These are phyloP conservation scores for Amniculicola lignicola DNA, from an alignment of 495 filamentous ascomycete genomes.

Conservation along the genomic window DNA sequence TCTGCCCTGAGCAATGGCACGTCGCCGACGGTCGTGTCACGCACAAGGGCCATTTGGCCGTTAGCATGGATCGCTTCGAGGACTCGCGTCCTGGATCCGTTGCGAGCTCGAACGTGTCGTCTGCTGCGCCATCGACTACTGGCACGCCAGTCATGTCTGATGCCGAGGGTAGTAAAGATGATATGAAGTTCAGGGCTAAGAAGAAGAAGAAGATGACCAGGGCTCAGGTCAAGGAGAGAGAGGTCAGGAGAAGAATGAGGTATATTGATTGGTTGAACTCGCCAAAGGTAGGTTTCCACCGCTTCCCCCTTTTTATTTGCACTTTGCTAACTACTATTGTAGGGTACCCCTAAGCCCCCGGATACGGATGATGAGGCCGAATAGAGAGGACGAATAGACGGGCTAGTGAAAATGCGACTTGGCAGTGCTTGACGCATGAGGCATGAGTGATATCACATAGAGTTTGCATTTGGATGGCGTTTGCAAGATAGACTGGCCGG, in stretches of 20 bases:
- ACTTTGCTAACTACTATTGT: conserved; percentile 45
- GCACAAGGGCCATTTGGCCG: conserved; percentile 70
- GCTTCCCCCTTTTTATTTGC: background rate
- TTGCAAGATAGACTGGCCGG: no score
- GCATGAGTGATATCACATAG: background rate
- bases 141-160: conserved; percentile 78
- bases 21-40: conserved; percentile 82
- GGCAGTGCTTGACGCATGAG: background rate
- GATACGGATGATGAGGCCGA: conserved; percentile 46
- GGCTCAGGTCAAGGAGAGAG: conserved; percentile 89
- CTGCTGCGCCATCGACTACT: conserved; percentile 55
- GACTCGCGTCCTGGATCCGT: conserved; percentile 64
- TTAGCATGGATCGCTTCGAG: conserved; percentile 80
- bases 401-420: no score
- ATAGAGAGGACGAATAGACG: no score
- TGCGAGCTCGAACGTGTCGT: conserved; percentile 49
- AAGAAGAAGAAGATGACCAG: conserved; percentile 99
- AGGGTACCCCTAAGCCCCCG: conserved; percentile 45
- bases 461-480: conserved; percentile 11
- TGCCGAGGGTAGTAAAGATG: conserved; percentile 66
- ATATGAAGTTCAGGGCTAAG: conserved; percentile 90
- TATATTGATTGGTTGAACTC: conserved; percentile 92
- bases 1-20: conserved; percentile 93
- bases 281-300: conserved; percentile 41
- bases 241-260: conserved; percentile 79